Percentiles rank a stretch among this genome's conserved stretches.
Evolutionary conservation across 768 basidiomycete genomes (phyloP).

Genomic region (Amanita pseudoporphyria): DNA sequence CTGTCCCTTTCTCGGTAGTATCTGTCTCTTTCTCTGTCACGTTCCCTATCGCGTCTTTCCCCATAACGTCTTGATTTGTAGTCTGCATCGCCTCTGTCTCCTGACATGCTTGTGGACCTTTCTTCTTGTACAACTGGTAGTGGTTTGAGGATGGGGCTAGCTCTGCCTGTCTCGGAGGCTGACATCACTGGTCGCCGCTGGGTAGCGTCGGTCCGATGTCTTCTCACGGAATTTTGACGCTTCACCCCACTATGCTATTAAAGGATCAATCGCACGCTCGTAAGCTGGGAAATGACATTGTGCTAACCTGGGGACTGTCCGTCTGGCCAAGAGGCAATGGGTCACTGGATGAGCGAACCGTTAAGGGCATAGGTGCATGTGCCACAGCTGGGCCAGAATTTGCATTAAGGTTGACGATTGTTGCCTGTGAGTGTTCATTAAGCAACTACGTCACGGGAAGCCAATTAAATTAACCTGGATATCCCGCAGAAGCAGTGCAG

Average conservation of each 20-base stretch:
- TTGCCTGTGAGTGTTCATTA: not conserved
- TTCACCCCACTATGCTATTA: not conserved
- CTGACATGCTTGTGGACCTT: not conserved
- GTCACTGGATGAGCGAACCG: conserved; percentile 3
- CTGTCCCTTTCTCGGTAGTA: not conserved
- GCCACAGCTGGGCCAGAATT: not conserved
- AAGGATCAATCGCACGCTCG: not conserved
- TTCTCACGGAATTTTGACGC: not conserved
- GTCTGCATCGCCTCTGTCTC: not conserved
- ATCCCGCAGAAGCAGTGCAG: not conserved
- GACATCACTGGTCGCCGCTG: not conserved
- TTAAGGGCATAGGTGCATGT: not conserved
- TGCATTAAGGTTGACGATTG: not conserved
- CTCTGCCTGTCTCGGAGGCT: not conserved
- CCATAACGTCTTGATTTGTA: not conserved
- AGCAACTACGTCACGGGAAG: not conserved
- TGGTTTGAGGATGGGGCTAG: not conserved
- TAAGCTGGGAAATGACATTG: not conserved
- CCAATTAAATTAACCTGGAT: conserved; percentile 2
- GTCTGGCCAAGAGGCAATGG: not conserved
- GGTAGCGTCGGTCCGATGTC: not conserved
- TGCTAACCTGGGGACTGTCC: not conserved
- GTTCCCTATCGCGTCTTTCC: not conserved
- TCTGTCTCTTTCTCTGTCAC: not conserved
- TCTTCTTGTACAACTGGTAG: conserved; percentile 1